phyloP scores from a whole-genome alignment of 768 basidiomycete species.

The Tubosaeta sp. region DNA sequence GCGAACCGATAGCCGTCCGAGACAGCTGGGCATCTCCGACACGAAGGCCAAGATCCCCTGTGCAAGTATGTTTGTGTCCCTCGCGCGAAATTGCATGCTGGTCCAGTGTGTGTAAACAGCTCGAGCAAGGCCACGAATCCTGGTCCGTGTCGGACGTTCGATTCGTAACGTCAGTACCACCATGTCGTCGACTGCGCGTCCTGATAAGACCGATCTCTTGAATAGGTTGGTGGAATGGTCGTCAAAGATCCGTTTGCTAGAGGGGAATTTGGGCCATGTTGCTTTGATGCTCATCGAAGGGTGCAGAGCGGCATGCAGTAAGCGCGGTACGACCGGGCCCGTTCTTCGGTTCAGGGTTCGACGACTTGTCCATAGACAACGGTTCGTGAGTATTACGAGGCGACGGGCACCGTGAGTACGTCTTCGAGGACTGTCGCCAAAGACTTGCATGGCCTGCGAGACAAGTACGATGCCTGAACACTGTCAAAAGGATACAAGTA shows the following conservation, averaged over 20 bases:
- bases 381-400: not conserved
- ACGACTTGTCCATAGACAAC: not conserved
- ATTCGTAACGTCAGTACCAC: constrained; percentile 9
- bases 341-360: not conserved
- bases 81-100: constrained; percentile 10
- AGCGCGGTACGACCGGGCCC: not conserved
- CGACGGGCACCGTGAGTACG: no score
- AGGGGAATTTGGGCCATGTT: not conserved
- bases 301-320: constrained; percentile 4
- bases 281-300: constrained; percentile 7
- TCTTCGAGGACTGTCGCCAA: no score
- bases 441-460: no score
- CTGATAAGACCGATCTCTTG: constrained; percentile 3
- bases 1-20: constrained; percentile 6
- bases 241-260: constrained; percentile 17
- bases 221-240: constrained; percentile 12
- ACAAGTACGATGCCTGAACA: no score
- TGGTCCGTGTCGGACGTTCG: constrained; percentile 8
- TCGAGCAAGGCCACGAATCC: constrained; percentile 9
- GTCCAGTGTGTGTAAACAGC: constrained; percentile 13
- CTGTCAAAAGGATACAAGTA: not conserved
- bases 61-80: constrained; percentile 6
- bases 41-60: constrained; percentile 7
- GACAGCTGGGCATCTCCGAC: not conserved
- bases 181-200: constrained; percentile 4